A percentile compares a stretch with the other conserved stretches of the same genome.
Conservation (phyloP, 2,329 filamentous ascomycete genomes). For the Sordariomycetes sp. region DNA sequence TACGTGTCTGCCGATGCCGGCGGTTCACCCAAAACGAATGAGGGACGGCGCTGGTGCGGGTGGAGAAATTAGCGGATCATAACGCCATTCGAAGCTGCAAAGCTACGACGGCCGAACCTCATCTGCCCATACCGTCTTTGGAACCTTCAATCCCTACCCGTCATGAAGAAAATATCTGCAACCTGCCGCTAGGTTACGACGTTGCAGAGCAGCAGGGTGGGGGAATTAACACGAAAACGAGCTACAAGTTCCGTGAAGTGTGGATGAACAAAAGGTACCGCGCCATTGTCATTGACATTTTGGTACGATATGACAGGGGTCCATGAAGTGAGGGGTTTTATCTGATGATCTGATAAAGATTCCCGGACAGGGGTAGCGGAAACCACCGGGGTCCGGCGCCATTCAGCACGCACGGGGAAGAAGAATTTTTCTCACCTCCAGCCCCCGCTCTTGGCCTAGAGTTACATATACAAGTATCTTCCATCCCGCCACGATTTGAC, state of each 20-base stretch:
- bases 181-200: too few species aligned
- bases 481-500: neutral
- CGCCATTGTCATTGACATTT: too few species aligned
- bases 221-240: neutral
- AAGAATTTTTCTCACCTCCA: neutral
- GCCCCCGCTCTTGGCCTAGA: neutral
- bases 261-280: neutral
- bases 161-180: too few species aligned
- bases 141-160: too few species aligned
- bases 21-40: too few species aligned
- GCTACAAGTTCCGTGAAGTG: neutral
- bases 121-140: too few species aligned
- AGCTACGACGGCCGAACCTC: too few species aligned
- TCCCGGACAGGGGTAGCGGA: neutral
- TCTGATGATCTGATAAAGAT: constrained; percentile 43
- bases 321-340: constrained; percentile 20
- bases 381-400: too few species aligned
- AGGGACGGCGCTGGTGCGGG: too few species aligned
- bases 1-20: constrained; percentile 3
- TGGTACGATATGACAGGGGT: constrained; percentile 3
- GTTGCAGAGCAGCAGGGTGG: too few species aligned
- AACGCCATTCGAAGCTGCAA: too few species aligned
- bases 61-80: too few species aligned
- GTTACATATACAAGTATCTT: neutral
- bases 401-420: neutral